These are phyloP conservation scores for Calophaca sinica DNA, from an alignment of 306 rosid species.

Conservation along the genomic window DNA sequence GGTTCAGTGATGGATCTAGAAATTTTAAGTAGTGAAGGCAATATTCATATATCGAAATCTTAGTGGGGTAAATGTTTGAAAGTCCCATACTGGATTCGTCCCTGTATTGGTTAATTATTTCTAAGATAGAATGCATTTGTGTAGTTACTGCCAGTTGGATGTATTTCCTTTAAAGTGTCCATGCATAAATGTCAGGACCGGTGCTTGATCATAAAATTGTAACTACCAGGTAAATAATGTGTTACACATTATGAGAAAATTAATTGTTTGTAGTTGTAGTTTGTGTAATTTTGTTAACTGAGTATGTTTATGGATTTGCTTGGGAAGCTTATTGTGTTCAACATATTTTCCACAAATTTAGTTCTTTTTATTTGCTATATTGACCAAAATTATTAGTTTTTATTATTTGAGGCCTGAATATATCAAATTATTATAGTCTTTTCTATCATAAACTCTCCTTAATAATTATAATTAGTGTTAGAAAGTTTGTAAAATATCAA, in stretches of 20 bases:
- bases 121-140: too few relatives aligned
- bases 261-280: neutral
- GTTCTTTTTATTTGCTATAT: constrained; percentile 28
- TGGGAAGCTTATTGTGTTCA: neutral
- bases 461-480: constrained; percentile 22
- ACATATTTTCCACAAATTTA: neutral
- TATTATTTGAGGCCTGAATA: constrained; percentile 9
- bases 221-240: neutral
- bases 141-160: too few relatives aligned
- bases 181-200: neutral
- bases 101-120: too few relatives aligned
- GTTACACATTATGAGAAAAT: neutral
- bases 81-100: too few relatives aligned
- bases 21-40: too few relatives aligned
- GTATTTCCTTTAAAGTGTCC: neutral
- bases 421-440: constrained; percentile 6
- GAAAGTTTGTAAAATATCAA: constrained; percentile 26
- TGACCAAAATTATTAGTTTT: neutral
- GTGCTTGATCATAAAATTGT: constrained; percentile 1
- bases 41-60: too few relatives aligned
- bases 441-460: constrained; percentile 14
- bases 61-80: too few relatives aligned
- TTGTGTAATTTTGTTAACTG: neutral
- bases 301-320: constrained; percentile 21
- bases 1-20: too few relatives aligned